These are phyloP conservation scores for Pseudopediastrum boryanum DNA, from an alignment of 139 green algal species.

Conservation along the genomic window DNA sequence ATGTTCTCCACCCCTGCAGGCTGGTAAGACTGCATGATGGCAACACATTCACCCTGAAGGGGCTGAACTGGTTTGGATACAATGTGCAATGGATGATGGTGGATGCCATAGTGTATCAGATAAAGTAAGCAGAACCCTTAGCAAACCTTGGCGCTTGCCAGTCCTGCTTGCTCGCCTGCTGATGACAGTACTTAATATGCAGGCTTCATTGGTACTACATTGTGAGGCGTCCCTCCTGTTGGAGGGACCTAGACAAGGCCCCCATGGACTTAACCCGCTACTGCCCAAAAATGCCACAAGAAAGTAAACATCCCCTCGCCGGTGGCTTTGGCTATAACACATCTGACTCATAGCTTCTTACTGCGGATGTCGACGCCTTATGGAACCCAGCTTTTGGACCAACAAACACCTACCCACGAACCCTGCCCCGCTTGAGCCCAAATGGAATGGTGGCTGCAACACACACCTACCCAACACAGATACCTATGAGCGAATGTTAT, in stretches of 20 bases:
- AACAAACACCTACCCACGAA: conserved; percentile 8
- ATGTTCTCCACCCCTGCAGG: no score
- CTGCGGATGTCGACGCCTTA: conserved; percentile 3
- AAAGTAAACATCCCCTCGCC: no score
- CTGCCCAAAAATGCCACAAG: no score
- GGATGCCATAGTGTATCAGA: conserved; percentile 27
- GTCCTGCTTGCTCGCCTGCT: neutral
- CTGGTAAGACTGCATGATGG: neutral
- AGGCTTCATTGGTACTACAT: conserved; percentile 36
- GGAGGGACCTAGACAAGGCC: conserved; percentile 8
- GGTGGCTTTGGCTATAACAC: no score
- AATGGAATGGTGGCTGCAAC: conserved; percentile 5
- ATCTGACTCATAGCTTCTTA: no score
- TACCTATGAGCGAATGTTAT: conserved; percentile 23
- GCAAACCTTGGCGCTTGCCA: neutral
- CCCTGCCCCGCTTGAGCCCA: neutral
- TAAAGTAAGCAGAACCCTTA: neutral
- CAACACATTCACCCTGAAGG: neutral
- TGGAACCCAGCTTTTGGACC: conserved; percentile 21
- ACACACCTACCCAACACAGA: neutral
- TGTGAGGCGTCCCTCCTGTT: conserved; percentile 28
- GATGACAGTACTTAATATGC: neutral
- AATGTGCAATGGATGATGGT: conserved; percentile 22
- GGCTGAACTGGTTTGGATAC: conserved; percentile 36
- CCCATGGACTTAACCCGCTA: no score